Base-by-base conservation (phyloP, 305 asterid species). In the Fraxinus velutina region DNA sequence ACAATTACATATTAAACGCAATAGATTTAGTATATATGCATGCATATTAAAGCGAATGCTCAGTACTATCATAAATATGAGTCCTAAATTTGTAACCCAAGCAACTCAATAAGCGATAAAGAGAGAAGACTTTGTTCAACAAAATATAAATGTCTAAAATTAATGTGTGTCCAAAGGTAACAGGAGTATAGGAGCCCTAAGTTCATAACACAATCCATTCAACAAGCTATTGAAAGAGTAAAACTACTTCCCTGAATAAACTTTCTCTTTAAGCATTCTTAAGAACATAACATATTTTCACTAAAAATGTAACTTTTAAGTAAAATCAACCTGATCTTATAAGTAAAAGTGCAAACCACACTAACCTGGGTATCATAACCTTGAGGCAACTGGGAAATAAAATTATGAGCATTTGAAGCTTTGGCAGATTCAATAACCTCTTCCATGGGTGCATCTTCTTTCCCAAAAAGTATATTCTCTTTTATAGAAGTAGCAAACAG, bases 381-480 rank as follows among this genome's bases (percentile, higher is more conserved):
- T 84, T 90, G 94, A 87, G 98, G 98, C 89, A 96, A 68, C 84
- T 89, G 96, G 73, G 84, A 79, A 15, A 96, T 96, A 92, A 96
- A 96, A 87, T 89, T 90, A 83, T 96, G 99, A 81, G 97, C 99
- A 89, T 96, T 94, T 7, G 99, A 84, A 83, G 98, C 98, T 85
- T 92, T 94, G 0, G 98, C 93, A 78, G 99, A 98, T 81, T 89
- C 92, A 0, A 90, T 82, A 57, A 96, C 94, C 77, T 94, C 97
- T 62, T 94, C 97, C 84, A 87, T 80, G 0, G 97, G 79, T 1
- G 97, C 99, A 55, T 93, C 92, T 79, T 96, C 98, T 84, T 94
- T 94, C 19, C 99, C 99, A 12, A 96, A 94, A 64, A 94, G 85
- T 79, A 96, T 94, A 50, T 96, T 96, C 77, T 96, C 98, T 78